These are phyloP conservation scores for Saccharomyces pastorianus DNA, from an alignment of 1,139 yeast genomes.

Conservation along the genomic window DNA sequence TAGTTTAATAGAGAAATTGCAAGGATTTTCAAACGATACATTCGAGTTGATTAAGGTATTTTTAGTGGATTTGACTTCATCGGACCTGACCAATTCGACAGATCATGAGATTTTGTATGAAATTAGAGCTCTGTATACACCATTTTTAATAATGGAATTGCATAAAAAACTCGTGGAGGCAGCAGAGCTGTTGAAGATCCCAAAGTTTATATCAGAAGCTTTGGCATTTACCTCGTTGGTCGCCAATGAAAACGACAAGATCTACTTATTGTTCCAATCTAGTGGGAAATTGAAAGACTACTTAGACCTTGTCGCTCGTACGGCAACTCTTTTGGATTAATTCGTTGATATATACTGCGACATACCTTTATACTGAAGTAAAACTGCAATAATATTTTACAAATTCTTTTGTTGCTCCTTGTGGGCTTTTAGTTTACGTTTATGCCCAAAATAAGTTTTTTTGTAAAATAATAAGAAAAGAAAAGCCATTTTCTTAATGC, in stretches of 20 bases:
- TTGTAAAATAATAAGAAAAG: too few relatives aligned
- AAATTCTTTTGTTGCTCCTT: too few relatives aligned
- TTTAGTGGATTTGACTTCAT: slow-evolving; percentile 25
- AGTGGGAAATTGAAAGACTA: slow-evolving; percentile 58
- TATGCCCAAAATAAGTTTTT: too few relatives aligned
- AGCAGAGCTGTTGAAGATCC: slow-evolving; percentile 30
- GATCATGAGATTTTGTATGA: slow-evolving; percentile 26
- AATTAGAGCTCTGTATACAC: slow-evolving; percentile 63
- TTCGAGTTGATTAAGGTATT: slow-evolving; percentile 24
- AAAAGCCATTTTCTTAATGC: too few relatives aligned
- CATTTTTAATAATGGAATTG: slow-evolving; percentile 58
- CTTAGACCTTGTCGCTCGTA: slow-evolving; percentile 49
- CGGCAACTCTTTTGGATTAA: slow-evolving; percentile 42
- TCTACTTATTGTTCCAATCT: slow-evolving; percentile 47
- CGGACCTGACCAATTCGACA: slow-evolving; percentile 18
- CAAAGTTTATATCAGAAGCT: slow-evolving; percentile 43
- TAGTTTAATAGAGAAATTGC: slow-evolving; percentile 26
- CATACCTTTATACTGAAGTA: not conserved
- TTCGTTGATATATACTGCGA: not conserved
- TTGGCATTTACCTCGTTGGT: slow-evolving; percentile 49
- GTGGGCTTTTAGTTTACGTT: too few relatives aligned
- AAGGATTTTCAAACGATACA: slow-evolving; percentile 22
- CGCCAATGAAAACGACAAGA: slow-evolving; percentile 42
- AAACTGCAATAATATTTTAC: not conserved
- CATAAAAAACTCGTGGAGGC: slow-evolving; percentile 46